These are phyloP conservation scores for Alternaria tenuissima DNA, from an alignment of 2,329 filamentous ascomycete species.

Conservation along the genomic window DNA sequence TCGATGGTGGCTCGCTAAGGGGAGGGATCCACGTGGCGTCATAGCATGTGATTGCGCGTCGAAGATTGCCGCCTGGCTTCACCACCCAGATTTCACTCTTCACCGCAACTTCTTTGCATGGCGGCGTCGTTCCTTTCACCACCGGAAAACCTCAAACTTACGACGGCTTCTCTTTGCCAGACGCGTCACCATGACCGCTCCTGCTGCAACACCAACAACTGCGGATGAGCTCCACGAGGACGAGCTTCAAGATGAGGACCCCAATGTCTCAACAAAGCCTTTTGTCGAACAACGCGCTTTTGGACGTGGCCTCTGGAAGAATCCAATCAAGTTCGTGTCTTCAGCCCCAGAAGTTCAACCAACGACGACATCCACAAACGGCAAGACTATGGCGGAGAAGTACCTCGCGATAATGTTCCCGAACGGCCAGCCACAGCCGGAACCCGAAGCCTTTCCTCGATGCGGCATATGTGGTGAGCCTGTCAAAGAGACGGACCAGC, in stretches of 20 bases:
- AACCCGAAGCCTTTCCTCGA: slow-evolving; percentile 30
- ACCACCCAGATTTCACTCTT: slow-evolving; percentile 11
- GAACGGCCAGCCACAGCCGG: slow-evolving; percentile 41
- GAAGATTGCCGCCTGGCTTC: slow-evolving; percentile 18
- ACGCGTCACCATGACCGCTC: slow-evolving; percentile 16
- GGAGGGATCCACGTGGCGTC: slow-evolving; percentile 36
- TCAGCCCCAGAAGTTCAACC: slow-evolving; percentile 47
- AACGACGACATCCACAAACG: slow-evolving; percentile 50
- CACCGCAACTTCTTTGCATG: neutral
- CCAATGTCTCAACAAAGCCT: slow-evolving; percentile 67
- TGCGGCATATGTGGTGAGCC: slow-evolving; percentile 50
- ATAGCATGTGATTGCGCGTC: slow-evolving; percentile 40
- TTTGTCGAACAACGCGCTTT: slow-evolving; percentile 68
- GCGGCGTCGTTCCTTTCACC: slow-evolving; percentile 21
- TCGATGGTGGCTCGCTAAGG: slow-evolving; percentile 36
- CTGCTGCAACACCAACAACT: slow-evolving; percentile 4
- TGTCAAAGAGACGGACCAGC: slow-evolving; percentile 34
- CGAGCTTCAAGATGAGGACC: slow-evolving; percentile 42
- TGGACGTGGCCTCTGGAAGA: slow-evolving; percentile 67
- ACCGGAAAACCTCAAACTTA: slow-evolving; percentile 1
- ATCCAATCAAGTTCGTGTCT: slow-evolving; percentile 67
- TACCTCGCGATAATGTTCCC: slow-evolving; percentile 74
- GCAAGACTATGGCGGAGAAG: slow-evolving; percentile 65
- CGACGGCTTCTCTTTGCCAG: neutral
- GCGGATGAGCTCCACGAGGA: slow-evolving; percentile 23